A percentile compares a stretch with the other conserved stretches of the same genome.
These are phyloP conservation scores for Mycosphaerella sp. DNA, from an alignment of 2,329 filamentous ascomycete species.

Conservation along the genomic window DNA sequence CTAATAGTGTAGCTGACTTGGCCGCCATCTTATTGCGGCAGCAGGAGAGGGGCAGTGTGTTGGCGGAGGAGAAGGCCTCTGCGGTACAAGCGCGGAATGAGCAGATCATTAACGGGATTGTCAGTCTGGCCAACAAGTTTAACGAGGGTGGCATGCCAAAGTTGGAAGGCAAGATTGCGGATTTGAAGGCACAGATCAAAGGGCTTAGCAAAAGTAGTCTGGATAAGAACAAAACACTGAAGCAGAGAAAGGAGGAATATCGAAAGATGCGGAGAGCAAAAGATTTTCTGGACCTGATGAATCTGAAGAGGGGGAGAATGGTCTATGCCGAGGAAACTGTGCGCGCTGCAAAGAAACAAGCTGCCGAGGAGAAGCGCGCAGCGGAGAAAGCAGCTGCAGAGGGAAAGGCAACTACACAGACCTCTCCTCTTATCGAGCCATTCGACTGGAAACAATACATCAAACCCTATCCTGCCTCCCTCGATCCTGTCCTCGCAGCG, in stretches of 20 bases:
- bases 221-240: slow-evolving; percentile 6
- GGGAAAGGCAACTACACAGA: not conserved
- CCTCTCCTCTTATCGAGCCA: not conserved
- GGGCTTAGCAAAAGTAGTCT: slow-evolving; percentile 3
- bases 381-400: not conserved
- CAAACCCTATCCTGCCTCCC: slow-evolving; percentile 20
- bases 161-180: slow-evolving; percentile 17
- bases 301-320: slow-evolving; percentile 17
- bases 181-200: slow-evolving; percentile 6
- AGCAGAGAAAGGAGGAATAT: slow-evolving; percentile 5
- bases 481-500: slow-evolving; percentile 10
- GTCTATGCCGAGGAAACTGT: slow-evolving; percentile 18
- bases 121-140: slow-evolving; percentile 16
- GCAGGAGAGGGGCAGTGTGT: slow-evolving; percentile 33
- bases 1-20: slow-evolving; percentile 56
- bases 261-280: slow-evolving; percentile 1
- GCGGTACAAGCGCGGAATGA: slow-evolving; percentile 10
- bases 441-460: slow-evolving; percentile 14
- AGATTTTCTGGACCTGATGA: not conserved
- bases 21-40: slow-evolving; percentile 51
- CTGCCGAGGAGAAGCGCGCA: not conserved
- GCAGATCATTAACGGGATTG: slow-evolving; percentile 21
- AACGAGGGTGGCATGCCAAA: slow-evolving; percentile 18
- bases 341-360: slow-evolving; percentile 9
- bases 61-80: slow-evolving; percentile 21